Conservation (phyloP, 495 filamentous ascomycete species). For the Tuber microsphaerosporum region DNA sequence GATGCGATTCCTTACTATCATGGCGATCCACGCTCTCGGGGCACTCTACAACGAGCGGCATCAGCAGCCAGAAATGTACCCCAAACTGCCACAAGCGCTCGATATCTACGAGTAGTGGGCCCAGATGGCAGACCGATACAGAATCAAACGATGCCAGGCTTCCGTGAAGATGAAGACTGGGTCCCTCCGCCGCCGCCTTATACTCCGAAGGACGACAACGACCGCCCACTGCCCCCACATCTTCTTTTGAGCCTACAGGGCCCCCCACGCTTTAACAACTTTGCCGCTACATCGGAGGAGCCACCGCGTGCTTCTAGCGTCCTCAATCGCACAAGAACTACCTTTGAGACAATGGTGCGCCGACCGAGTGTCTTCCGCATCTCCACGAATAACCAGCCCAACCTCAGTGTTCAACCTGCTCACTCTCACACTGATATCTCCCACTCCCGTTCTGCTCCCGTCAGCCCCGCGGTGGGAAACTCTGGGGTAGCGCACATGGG, state of each 20-base stretch:
- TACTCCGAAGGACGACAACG: slow-evolving; percentile 58
- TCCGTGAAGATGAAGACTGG: slow-evolving; percentile 77
- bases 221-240: slow-evolving; percentile 45
- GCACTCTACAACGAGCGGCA: slow-evolving; percentile 68
- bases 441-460: slow-evolving; percentile 36
- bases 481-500: slow-evolving; percentile 1
- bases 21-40: slow-evolving; percentile 66
- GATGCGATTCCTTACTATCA: slow-evolving; percentile 66
- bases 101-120: slow-evolving; percentile 53
- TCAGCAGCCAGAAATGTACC: slow-evolving; percentile 47
- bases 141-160: slow-evolving; percentile 51
- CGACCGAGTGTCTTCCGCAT: slow-evolving; percentile 28
- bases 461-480: slow-evolving; percentile 25
- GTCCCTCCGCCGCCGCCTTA: slow-evolving; percentile 89
- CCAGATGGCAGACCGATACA: slow-evolving; percentile 64
- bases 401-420: slow-evolving; percentile 17
- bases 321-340: slow-evolving; percentile 28
- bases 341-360: slow-evolving; percentile 33
- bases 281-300: slow-evolving; percentile 9
- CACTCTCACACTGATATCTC: slow-evolving; percentile 18
- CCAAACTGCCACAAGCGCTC: slow-evolving; percentile 47
- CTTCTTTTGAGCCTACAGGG: slow-evolving; percentile 40
- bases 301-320: slow-evolving; percentile 23
- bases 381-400: slow-evolving; percentile 9
- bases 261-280: slow-evolving; percentile 31